phyloP scores from a whole-genome alignment of 331 rosid species.

The Acacia pycnantha region DNA sequence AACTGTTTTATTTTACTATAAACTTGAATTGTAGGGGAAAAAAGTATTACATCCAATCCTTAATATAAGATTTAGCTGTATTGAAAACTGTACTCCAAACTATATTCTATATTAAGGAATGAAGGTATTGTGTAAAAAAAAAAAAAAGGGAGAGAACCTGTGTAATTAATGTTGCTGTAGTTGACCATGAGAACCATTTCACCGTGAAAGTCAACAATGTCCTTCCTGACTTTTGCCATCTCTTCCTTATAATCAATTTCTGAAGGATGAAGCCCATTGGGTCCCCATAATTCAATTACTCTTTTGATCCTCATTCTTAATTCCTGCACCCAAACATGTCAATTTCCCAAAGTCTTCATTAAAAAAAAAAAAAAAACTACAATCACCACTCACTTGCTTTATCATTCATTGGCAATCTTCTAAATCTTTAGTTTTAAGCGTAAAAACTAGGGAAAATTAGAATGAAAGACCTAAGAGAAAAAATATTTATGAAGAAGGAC shows the following conservation, averaged over 20 bases:
- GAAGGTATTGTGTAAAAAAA: neutral
- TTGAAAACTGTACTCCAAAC: too few species aligned
- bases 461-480: too few species aligned
- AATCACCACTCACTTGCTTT: neutral
- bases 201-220: constrained; percentile 88
- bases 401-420: neutral
- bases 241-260: constrained; percentile 43
- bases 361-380: too few species aligned
- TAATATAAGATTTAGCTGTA: too few species aligned
- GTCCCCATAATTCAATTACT: constrained; percentile 60
- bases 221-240: constrained; percentile 66
- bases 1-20: neutral
- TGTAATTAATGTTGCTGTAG: constrained; percentile 87
- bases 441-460: too few species aligned
- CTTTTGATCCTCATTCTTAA: constrained; percentile 62
- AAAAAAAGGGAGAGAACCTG: constrained; percentile 41
- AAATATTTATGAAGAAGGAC: too few species aligned
- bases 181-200: constrained; percentile 87
- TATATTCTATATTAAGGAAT: too few species aligned
- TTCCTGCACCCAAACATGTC: constrained; percentile 44
- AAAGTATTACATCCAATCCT: too few species aligned
- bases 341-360: neutral
- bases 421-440: neutral
- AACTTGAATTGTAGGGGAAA: neutral
- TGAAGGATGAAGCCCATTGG: constrained; percentile 51